A percentile compares a stretch with the other conserved stretches of the same genome.
These are phyloP conservation scores for Phlyctochytrium arcticum DNA, from an alignment of 192 early-diverging fungal genomes.

Conservation along the genomic window DNA sequence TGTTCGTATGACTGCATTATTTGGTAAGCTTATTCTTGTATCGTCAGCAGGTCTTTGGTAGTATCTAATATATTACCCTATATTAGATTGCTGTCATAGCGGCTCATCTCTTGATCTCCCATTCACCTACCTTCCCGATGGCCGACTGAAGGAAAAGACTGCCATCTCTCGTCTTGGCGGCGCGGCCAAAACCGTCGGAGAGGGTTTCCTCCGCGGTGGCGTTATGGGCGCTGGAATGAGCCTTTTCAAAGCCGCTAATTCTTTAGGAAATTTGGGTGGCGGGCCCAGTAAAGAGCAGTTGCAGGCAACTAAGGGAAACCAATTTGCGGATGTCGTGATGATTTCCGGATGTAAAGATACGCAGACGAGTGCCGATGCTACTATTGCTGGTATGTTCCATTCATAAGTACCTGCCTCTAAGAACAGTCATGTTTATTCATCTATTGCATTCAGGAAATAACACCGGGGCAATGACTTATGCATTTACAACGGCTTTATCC, in stretches of 20 bases:
- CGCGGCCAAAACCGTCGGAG: conserved; percentile 4
- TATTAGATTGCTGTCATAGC: conserved; percentile 67
- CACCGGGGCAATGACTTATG: conserved; percentile 46
- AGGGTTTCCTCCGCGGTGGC: conserved; percentile 20
- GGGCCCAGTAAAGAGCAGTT: conserved; percentile 1
- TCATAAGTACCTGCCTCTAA: no score
- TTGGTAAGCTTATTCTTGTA: conserved; percentile 34
- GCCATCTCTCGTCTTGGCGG: conserved; percentile 13
- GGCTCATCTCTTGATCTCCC: conserved; percentile 43
- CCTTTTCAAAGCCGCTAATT: conserved; percentile 10
- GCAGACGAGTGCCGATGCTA: conserved; percentile 60
- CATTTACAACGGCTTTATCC: conserved; percentile 26
- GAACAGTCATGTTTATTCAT: no score
- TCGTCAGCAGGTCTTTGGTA: no score
- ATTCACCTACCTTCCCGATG: conserved; percentile 43
- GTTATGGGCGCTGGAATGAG: conserved; percentile 23
- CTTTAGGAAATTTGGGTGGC: neutral
- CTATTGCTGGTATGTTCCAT: conserved; percentile 16
- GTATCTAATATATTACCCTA: neutral
- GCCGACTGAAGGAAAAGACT: conserved; percentile 24
- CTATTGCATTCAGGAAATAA: neutral
- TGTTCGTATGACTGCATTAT: conserved; percentile 65
- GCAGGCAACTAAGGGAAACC: conserved; percentile 14
- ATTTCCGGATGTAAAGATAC: conserved; percentile 67
- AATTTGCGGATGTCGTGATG: conserved; percentile 62